Evolutionary conservation across 2,329 filamentous ascomycete genomes (phyloP), one percentile per base, ranked within the genome.

Genomic region (Sporothrix variecibatus): DNA sequence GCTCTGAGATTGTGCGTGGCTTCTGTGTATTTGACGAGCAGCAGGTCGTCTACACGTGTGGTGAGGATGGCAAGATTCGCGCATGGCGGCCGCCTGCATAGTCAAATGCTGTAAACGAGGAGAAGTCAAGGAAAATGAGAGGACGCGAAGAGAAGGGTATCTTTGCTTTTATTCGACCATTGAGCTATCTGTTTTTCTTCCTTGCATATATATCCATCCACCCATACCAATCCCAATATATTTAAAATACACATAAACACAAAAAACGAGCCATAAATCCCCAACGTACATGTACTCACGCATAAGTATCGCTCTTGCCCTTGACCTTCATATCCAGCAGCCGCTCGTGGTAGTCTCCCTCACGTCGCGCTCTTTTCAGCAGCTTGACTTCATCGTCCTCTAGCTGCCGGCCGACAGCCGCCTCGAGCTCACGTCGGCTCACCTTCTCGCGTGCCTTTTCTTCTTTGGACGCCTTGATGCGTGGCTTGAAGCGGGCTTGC

Each of bases 401-500:
- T 72, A 98, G 82, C 74, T 86, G 87, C 75, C 94, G 85, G 0
- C 95, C 95, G 0, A 92, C 94, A 2, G 92, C 91, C 64, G 90
- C 91, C 83, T 98, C 95, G 65, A 98, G 84, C 83, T 98, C 94
- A 79, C 92, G 92, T 76, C 93, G 88, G 79, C 91, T 95, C 74
- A 99, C 93, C 85, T 95, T 97, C 78, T 95, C 91, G 78, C 88
- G 87, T 0, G 93, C 92, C 84, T 93, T 96, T 77, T 94, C 93
- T 80, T 95, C 94, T 83, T 95, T 97, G 0, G 87, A 89, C 11
- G 92, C 92, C 82, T 92, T 93, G 64, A 96, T 82, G 76, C 89
- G 88, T 9, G 95, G 95, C 86, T 98, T 98, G 85, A 97, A 98
- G 70, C 93, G 88, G 28, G 95, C 94, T 84, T 98, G 95, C 95